Conservation (phyloP, 1,139 yeast species). For the Blastobotrys illinoisensis region DNA sequence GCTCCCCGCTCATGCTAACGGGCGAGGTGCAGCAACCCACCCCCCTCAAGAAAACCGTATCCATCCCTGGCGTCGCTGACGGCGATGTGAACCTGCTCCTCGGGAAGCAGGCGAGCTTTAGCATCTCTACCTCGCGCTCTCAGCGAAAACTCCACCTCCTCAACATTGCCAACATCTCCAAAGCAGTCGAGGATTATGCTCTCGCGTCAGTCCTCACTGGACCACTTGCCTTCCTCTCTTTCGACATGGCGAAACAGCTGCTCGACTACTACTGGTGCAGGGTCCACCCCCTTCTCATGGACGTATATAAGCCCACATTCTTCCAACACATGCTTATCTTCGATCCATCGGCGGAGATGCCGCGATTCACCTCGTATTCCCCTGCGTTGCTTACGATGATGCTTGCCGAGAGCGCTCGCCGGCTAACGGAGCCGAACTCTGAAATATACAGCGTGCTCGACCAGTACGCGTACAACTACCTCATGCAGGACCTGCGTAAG, state of each 20-base stretch:
- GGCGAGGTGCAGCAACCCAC: neutral
- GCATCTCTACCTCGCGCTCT: neutral
- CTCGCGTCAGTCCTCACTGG: conserved; percentile 6
- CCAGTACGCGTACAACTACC: conserved; percentile 1
- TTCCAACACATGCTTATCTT: conserved; percentile 8
- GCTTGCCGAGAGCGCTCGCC: conserved; percentile 7
- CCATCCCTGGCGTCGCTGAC: neutral
- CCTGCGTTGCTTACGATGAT: conserved; percentile 8
- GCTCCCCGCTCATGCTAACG: neutral
- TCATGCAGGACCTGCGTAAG: conserved; percentile 3
- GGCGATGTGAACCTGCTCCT: neutral
- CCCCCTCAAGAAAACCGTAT: neutral
- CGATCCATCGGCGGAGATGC: conserved; percentile 1
- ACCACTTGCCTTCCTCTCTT: neutral
- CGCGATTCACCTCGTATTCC: conserved; percentile 7
- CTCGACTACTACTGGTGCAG: conserved; percentile 9
- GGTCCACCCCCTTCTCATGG: conserved; percentile 10
- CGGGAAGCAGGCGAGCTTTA: neutral
- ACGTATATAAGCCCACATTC: conserved; percentile 8
- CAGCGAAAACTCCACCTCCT: conserved; percentile 2
- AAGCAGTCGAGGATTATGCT: conserved; percentile 8
- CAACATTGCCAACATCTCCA: neutral
- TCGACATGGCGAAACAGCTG: conserved; percentile 6
- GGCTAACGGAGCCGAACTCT: conserved; percentile 5
- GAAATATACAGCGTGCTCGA: conserved; percentile 6